Base-by-base conservation (phyloP, 2,329 filamentous ascomycete species). In the Phoma sp. region DNA sequence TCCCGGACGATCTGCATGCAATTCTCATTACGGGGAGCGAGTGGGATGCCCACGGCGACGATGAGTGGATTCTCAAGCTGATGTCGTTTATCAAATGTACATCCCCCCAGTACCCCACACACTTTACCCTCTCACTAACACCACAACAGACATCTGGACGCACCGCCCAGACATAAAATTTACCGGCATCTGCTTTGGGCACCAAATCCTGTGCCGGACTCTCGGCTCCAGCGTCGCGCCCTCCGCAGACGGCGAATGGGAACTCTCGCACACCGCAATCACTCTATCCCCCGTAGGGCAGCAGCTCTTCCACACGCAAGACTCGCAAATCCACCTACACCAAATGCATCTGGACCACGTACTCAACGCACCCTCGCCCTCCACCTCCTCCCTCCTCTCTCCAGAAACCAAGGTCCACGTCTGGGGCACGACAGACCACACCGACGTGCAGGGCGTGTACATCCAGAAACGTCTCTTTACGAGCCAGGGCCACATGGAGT, bases 111-210 rank as follows among this genome's bases (percentile, higher is more conserved):
- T 12, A 31, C 10, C 15, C 10, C 3, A 4, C 7, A 27, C 15
- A 10, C 12, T 6, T 31, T 6, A 17, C 10, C 21, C n/a, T 17
- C n/a, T 13, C 19, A 13, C 53, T 62, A 41, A 70, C 33, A 3
- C 6, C 8, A 32, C 12, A 3, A 10, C 22, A 79, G 80, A 81
- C 29, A 63, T 85, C 4, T 86, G 82, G 83, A 67, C 70, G 6
- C 68, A 74, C 5, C 76, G 81, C 2, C 82, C 82, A 1, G 78
- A 82, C 19, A 81, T 85, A 41, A 79, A 80, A 31, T 80, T 80
- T 59, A 71, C 76, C 9, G 79, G 79, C 17, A 77, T 81, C 33
- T 82, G 79, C 55, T 82, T 81, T 54, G 79, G 79, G 15, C 79
- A 82, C 46, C 79, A 81, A 60, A 69, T 81, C 17, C 73, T 82